A percentile compares a stretch with the other conserved stretches of the same genome.
Conservation (phyloP, 129 eudicot genomes). For the Flaveria robusta region DNA sequence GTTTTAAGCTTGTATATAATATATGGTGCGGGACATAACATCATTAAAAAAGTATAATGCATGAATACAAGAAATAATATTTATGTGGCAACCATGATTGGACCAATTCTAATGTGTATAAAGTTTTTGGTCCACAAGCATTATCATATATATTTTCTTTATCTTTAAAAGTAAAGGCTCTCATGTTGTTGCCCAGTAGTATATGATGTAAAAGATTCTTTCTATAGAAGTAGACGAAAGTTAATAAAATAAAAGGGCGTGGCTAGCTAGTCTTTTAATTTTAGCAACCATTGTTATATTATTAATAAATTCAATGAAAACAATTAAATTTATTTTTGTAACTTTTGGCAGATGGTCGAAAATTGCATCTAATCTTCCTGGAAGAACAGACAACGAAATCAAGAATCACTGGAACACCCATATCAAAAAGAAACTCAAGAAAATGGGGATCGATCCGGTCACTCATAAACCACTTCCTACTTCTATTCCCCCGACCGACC, state of each 20-base stretch:
- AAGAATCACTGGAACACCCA: slow-evolving; percentile 94
- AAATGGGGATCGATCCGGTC: slow-evolving; percentile 85
- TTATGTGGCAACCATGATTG: slow-evolving; percentile 30
- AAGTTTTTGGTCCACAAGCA: slow-evolving; percentile 38
- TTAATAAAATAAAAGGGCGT: too few species aligned
- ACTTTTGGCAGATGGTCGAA: slow-evolving; percentile 70
- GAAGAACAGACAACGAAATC: slow-evolving; percentile 88
- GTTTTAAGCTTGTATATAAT: too few species aligned
- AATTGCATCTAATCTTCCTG: slow-evolving; percentile 87
- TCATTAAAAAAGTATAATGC: neutral
- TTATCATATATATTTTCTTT: slow-evolving; percentile 13
- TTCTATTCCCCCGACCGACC: slow-evolving; percentile 6
- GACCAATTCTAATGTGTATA: slow-evolving; percentile 33
- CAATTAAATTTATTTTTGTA: neutral
- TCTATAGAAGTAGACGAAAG: neutral
- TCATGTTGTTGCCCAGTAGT: slow-evolving; percentile 22
- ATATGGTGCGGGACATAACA: slow-evolving; percentile 1
- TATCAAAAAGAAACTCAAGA: slow-evolving; percentile 78
- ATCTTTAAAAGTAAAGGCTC: slow-evolving; percentile 12
- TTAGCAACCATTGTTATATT: neutral
- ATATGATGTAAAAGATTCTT: slow-evolving; percentile 34
- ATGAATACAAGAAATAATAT: slow-evolving; percentile 11
- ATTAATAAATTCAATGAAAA: neutral
- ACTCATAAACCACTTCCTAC: slow-evolving; percentile 70
- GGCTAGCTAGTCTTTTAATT: neutral